A percentile compares a stretch with the other conserved stretches of the same genome.
These are phyloP conservation scores for Boletus coccyginus DNA, from an alignment of 768 basidiomycete genomes.

Conservation along the genomic window DNA sequence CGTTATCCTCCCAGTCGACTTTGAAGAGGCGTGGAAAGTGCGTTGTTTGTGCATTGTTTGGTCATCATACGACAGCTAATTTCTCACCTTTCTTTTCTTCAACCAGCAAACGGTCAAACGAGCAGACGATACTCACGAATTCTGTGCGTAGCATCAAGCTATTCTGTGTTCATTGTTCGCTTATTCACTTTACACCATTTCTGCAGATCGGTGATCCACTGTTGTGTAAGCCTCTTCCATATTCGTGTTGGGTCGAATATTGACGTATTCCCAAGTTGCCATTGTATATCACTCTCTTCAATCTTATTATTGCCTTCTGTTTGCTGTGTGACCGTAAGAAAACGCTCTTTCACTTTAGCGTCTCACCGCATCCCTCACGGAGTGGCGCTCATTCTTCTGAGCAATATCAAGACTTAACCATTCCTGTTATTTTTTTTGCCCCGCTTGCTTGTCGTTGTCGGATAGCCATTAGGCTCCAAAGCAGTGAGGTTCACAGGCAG, in stretches of 20 bases:
- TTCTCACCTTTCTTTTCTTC: slow-evolving; percentile 32
- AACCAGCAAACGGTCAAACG: slow-evolving; percentile 94
- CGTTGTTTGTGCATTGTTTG: slow-evolving; percentile 58
- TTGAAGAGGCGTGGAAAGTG: slow-evolving; percentile 99
- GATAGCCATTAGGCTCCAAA: slow-evolving; percentile 26
- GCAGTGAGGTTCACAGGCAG: slow-evolving; percentile 52
- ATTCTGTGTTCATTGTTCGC: not conserved
- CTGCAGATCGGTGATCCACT: slow-evolving; percentile 39
- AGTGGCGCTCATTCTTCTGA: slow-evolving; percentile 83
- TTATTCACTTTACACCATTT: not conserved
- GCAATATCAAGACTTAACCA: slow-evolving; percentile 52
- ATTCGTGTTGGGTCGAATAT: slow-evolving; percentile 17
- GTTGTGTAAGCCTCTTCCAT: slow-evolving; percentile 37
- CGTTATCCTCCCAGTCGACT: slow-evolving; percentile 93
- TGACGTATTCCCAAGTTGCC: slow-evolving; percentile 24
- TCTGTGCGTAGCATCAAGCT: slow-evolving; percentile 60
- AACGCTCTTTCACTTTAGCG: slow-evolving; percentile 85
- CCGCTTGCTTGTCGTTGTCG: slow-evolving; percentile 31
- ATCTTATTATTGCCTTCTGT: slow-evolving; percentile 22
- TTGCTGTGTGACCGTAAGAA: slow-evolving; percentile 8
- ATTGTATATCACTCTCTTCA: slow-evolving; percentile 36
- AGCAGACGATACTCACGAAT: slow-evolving; percentile 94
- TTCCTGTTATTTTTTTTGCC: slow-evolving; percentile 41
- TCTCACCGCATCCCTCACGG: slow-evolving; percentile 55
- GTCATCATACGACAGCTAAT: slow-evolving; percentile 30